Percentiles rank a stretch among this genome's conserved stretches.
phyloP scores from a whole-genome alignment of 1,284 basidiomycete species.

The Boletus sp. region DNA sequence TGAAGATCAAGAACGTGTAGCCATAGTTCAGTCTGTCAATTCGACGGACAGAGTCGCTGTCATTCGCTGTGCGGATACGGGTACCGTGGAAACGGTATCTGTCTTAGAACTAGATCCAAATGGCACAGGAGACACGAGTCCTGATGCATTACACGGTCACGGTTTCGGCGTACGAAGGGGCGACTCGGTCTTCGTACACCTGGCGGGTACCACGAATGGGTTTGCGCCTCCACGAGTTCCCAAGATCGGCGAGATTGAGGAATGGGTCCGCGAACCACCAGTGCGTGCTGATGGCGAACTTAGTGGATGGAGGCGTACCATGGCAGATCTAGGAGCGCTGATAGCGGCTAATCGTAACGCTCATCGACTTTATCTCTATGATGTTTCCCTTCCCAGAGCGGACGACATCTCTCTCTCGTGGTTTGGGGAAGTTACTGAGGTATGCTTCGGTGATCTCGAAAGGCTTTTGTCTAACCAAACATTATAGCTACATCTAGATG shows the following conservation, averaged over 20 bases:
- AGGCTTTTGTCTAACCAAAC: slow-evolving; percentile 2
- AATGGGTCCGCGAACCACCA: slow-evolving; percentile 66
- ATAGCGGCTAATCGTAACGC: slow-evolving; percentile 51
- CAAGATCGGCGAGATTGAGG: slow-evolving; percentile 73
- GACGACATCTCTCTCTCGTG: slow-evolving; percentile 52
- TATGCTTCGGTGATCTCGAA: slow-evolving; percentile 28
- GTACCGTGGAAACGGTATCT: slow-evolving; percentile 64
- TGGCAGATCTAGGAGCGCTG: slow-evolving; percentile 58
- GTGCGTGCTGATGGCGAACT: slow-evolving; percentile 47
- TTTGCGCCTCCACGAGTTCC: slow-evolving; percentile 62
- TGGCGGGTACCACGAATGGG: slow-evolving; percentile 64
- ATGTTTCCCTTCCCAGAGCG: slow-evolving; percentile 42
- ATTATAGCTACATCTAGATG: slow-evolving; percentile 63
- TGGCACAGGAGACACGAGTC: slow-evolving; percentile 53
- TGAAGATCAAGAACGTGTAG: slow-evolving; percentile 63
- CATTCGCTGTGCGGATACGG: slow-evolving; percentile 54
- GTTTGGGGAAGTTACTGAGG: slow-evolving; percentile 77
- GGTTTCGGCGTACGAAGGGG: slow-evolving; percentile 72
- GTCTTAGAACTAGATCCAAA: slow-evolving; percentile 86
- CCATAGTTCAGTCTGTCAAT: slow-evolving; percentile 78
- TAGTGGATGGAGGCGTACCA: slow-evolving; percentile 63
- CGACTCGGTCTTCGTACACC: slow-evolving; percentile 80
- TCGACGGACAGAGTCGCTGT: slow-evolving; percentile 68
- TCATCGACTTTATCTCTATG: slow-evolving; percentile 38
- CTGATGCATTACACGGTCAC: slow-evolving; percentile 37